These are phyloP conservation scores for Andrographis paniculata DNA, from an alignment of 305 asterid species.

Conservation along the genomic window DNA sequence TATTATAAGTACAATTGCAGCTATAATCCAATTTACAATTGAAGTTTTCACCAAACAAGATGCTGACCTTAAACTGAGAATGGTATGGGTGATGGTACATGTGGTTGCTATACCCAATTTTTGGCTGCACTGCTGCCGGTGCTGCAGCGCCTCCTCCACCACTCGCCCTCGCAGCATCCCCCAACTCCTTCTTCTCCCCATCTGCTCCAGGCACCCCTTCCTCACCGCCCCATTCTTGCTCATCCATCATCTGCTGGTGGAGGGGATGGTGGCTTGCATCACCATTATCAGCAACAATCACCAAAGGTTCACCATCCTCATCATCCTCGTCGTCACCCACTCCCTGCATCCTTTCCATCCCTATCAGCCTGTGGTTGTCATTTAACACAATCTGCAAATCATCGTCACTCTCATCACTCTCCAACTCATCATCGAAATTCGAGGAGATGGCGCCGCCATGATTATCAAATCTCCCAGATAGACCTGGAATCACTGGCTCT, in stretches of 20 bases:
- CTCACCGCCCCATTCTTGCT: slow-evolving; percentile 71
- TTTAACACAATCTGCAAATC: slow-evolving; percentile 91
- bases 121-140: slow-evolving; percentile 44
- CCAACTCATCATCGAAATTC: slow-evolving; percentile 60
- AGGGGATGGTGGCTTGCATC: slow-evolving; percentile 41
- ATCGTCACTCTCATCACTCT: slow-evolving; percentile 90
- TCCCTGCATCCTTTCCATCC: slow-evolving; percentile 52
- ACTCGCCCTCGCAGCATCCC: slow-evolving; percentile 50
- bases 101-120: slow-evolving; percentile 65
- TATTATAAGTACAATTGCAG: slow-evolving; percentile 31
- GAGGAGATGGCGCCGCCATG: slow-evolving; percentile 25
- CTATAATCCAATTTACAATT: slow-evolving; percentile 54
- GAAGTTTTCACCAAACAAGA: slow-evolving; percentile 62
- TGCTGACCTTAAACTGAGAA: slow-evolving; percentile 99
- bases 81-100: slow-evolving; percentile 68
- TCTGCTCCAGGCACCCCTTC: slow-evolving; percentile 52
- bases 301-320: slow-evolving; percentile 77
- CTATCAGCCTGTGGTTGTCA: slow-evolving; percentile 59
- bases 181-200: slow-evolving; percentile 69
- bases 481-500: slow-evolving; percentile 41
- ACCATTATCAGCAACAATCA: slow-evolving; percentile 66
- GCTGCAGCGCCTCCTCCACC: slow-evolving; percentile 35
- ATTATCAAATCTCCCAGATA: slow-evolving; percentile 36
- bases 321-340: slow-evolving; percentile 61
- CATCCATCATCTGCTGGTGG: slow-evolving; percentile 45